Evolutionary conservation across 1,139 yeast genomes (phyloP), one percentile per base, ranked within the genome.

Genomic region (Zygosaccharomyces sapae): DNA sequence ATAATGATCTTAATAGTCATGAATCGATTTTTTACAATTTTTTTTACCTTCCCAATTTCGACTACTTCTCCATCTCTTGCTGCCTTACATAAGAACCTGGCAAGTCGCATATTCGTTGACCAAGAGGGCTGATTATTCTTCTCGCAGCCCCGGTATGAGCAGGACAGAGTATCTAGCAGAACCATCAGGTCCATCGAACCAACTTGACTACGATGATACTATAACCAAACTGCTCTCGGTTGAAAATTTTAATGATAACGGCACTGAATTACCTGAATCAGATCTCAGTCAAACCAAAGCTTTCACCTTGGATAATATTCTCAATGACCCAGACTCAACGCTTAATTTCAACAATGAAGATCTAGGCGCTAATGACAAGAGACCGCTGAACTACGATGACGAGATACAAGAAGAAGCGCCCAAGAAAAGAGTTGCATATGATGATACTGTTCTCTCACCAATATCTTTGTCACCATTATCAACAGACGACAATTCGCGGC

Each of bases 221-320:
- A 45, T 58, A 35, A 59, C 55, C 40, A 50, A 51, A 35, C 41
- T 58, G 34, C 50, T 58, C 33, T 51, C 59, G 2, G 53, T 50
- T 37, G 54, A 54, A 29, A 45, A 52, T 41, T 43, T 41, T 18
- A 29, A 38, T 9, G 24, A 33, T 40, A 50, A 44, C 31, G 43
- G 50, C 20, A 43, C 38, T 33, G 53, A 51, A 24, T 22, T 52
- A 10, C 41, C 50, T 6, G 54, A 49, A 27, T 50, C 48, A n/a
- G 51, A 50, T 19, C 44, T 51, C 13, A 38, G 47, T 6, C 45
- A 47, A 18, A 46, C 50, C 31, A 54, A 55, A 33, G 56, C 56
- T 43, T 50, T 62, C 8, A 59, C 62, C 6, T 51, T 61, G 39
- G 65, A 63, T 19, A 54, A 53, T 38, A 48, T 61, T 27, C 46